Evolutionary conservation across 192 early-diverging fungal species (phyloP), one percentile per base, ranked within the genome.

Genomic region (Podila verticillata): DNA sequence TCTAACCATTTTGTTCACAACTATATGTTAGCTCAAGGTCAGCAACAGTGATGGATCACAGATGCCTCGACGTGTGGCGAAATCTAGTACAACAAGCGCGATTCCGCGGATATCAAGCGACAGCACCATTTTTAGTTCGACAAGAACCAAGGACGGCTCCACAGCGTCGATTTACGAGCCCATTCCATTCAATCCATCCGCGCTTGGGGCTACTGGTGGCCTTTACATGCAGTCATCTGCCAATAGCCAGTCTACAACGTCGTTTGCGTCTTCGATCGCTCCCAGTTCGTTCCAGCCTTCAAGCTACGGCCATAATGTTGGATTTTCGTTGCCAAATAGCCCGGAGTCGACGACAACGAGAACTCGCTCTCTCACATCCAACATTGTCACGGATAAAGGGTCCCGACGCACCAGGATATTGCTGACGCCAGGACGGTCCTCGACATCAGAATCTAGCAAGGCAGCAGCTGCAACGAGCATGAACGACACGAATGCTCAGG

Each of bases 381-480:
- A 85, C 35, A 81, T 83, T 44, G 68, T 67, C 15, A 70, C 81
- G 39, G 84, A 83, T 20, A 87, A 83, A 13, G 78, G 75, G 44
- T 82, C 84, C 3, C 72, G 63, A 34, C 75, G 71, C 15, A 75
- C 79, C 9, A 70, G 80, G 2, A 84, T 77, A 22, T 29, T 73
- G 5, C 66, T 83, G 1, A 82, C 72, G 20, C 73, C 81, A 39
- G 82, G 81, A 61, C 77, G 73, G 12, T 75, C 84, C 44, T 61
- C 70, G 8, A 65, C 48, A 36, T 80, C 77, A 5, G 77, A 80
- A 29, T 32, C 70, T 49, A 70, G 77, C 0, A 87, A 87, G 64
- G 86, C 86, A 35, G 74, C 69, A 5, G 78, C 86, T 48, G 86
- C 82, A 6, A 87, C 84, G 2, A 85, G 84, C 61, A 87, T 83